Conservation (phyloP, 805 yeast species). For the Helenozyma rhizophorensis region DNA sequence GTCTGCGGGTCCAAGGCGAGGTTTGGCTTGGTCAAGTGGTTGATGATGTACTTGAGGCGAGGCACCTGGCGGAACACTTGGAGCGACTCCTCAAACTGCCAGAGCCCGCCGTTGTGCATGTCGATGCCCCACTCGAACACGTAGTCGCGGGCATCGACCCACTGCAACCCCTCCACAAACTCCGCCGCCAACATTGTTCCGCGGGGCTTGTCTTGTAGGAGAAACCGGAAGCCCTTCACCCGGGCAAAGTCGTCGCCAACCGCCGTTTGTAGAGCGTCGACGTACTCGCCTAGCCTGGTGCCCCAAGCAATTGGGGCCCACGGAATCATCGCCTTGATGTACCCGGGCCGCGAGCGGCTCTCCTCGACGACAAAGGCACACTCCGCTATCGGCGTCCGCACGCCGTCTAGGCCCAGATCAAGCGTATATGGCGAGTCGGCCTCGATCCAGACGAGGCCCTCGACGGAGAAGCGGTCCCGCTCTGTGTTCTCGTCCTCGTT, state of each 20-base stretch:
- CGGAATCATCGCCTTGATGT: slow-evolving; percentile 32
- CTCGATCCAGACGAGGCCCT: slow-evolving; percentile 31
- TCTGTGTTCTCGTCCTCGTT: slow-evolving; percentile 3
- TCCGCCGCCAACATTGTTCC: slow-evolving; percentile 25
- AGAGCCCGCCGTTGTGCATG: slow-evolving; percentile 28
- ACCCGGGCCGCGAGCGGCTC: slow-evolving; percentile 5
- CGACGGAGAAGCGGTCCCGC: slow-evolving; percentile 9
- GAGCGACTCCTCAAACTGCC: slow-evolving; percentile 38
- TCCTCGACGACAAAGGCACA: slow-evolving; percentile 17
- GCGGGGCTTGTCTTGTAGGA: slow-evolving; percentile 40
- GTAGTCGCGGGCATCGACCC: slow-evolving; percentile 24
- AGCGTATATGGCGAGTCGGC: slow-evolving; percentile 22
- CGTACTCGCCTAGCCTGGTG: slow-evolving; percentile 12
- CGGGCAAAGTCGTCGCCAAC: slow-evolving; percentile 6
- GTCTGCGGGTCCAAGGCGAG: slow-evolving; percentile 9
- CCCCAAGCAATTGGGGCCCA: slow-evolving; percentile 44
- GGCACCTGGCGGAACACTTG: slow-evolving; percentile 22
- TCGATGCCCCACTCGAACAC: slow-evolving; percentile 44
- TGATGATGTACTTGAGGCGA: slow-evolving; percentile 29
- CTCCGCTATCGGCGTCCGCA: slow-evolving; percentile 21
- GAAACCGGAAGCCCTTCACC: slow-evolving; percentile 39
- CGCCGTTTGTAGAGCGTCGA: slow-evolving; percentile 11
- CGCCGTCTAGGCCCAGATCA: slow-evolving; percentile 15
- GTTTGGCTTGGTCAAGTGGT: slow-evolving; percentile 43
- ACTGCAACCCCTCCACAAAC: slow-evolving; percentile 30